Evolutionary conservation across 1,284 basidiomycete species (phyloP).

Genomic region (Cutaneotrichosporon sp.): DNA sequence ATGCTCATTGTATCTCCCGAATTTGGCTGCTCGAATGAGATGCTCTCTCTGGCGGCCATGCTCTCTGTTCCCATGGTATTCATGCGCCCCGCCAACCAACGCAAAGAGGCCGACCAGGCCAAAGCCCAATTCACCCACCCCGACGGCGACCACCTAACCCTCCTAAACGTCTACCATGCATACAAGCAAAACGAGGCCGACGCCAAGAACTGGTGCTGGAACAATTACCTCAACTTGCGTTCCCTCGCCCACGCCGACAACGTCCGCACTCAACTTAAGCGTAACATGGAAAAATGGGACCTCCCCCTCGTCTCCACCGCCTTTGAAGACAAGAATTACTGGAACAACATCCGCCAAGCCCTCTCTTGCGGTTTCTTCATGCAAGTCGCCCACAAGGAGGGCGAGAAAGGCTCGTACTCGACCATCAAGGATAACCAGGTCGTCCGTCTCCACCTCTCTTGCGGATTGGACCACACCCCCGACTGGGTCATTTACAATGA

Average conservation of each 20-base stretch:
- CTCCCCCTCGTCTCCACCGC: conserved; percentile 74
- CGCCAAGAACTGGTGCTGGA: conserved; percentile 83
- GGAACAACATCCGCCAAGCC: conserved; percentile 75
- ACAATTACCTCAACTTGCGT: conserved; percentile 81
- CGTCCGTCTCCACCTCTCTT: conserved; percentile 90
- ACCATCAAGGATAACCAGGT: conserved; percentile 93
- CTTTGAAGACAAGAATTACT: conserved; percentile 74
- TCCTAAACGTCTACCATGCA: conserved; percentile 94
- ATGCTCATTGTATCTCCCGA: conserved; percentile 92
- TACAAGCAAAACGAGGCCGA: conserved; percentile 80
- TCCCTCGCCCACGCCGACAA: conserved; percentile 91
- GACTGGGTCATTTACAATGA: conserved; percentile 99
- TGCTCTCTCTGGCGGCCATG: conserved; percentile 94
- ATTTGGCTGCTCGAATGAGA: conserved; percentile 94
- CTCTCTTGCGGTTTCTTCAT: conserved; percentile 96
- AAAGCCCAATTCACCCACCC: conserved; percentile 87
- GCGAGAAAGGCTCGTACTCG: conserved; percentile 79
- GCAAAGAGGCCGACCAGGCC: conserved; percentile 87
- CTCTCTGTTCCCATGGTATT: conserved; percentile 90
- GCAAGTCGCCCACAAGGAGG: conserved; percentile 95
- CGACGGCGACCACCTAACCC: conserved; percentile 90
- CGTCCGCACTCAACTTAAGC: conserved; percentile 85
- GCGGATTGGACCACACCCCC: conserved; percentile 85
- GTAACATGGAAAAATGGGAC: conserved; percentile 88
- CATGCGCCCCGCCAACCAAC: conserved; percentile 81